phyloP scores from a whole-genome alignment of 257 asterid species.

The Jacaranda mimosifolia region DNA sequence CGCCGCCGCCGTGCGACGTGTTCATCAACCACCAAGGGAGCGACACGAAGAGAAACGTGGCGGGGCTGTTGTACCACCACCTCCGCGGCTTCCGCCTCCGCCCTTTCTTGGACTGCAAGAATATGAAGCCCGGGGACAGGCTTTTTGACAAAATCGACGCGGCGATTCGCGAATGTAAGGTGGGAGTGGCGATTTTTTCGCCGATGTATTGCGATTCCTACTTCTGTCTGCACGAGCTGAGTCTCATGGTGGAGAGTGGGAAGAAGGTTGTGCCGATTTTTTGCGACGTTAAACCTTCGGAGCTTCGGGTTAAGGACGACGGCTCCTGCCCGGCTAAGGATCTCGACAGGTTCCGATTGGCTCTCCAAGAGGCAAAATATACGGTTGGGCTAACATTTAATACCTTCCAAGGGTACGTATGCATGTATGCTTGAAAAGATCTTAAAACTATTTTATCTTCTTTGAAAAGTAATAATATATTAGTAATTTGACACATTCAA shows the following conservation, averaged over 20 bases:
- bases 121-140: constrained; percentile 70
- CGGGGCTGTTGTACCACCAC: constrained; percentile 58
- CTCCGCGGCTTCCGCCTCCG: constrained; percentile 45
- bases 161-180: constrained; percentile 56
- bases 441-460: background rate
- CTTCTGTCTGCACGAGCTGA: constrained; percentile 68
- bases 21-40: constrained; percentile 71
- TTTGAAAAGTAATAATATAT: too few relatives aligned
- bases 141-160: constrained; percentile 56
- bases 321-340: constrained; percentile 41
- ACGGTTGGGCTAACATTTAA: constrained; percentile 74
- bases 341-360: constrained; percentile 47
- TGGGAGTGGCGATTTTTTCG: constrained; percentile 66
- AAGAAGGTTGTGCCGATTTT: constrained; percentile 68
- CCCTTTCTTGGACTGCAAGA: constrained; percentile 76
- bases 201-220: constrained; percentile 70
- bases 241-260: constrained; percentile 57
- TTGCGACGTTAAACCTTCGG: constrained; percentile 68
- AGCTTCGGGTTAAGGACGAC: constrained; percentile 53
- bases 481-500: too few relatives aligned
- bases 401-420: constrained; percentile 48
- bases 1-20: constrained; percentile 47
- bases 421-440: background rate
- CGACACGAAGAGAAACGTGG: constrained; percentile 64
- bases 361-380: constrained; percentile 62